A percentile compares a stretch with the other conserved stretches of the same genome.
These are phyloP conservation scores for Xerocomellus dryophilus DNA, from an alignment of 768 basidiomycete species.

Conservation along the genomic window DNA sequence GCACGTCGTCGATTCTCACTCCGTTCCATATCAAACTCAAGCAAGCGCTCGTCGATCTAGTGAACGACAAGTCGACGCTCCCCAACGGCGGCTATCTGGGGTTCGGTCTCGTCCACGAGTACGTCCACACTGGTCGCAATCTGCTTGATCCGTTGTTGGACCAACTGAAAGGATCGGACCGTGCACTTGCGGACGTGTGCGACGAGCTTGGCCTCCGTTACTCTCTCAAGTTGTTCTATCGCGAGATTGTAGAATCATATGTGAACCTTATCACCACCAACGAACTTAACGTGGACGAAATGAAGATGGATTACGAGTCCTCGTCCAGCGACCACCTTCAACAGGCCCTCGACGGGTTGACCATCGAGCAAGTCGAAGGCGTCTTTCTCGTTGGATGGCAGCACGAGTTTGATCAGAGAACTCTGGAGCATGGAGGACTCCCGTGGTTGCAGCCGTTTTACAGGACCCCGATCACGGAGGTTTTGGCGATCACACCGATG, in stretches of 20 bases:
- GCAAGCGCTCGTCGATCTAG: not conserved
- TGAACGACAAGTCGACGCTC: not conserved
- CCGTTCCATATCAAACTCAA: too few relatives aligned
- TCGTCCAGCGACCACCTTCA: fast-evolving
- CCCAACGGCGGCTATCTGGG: conserved; percentile 12
- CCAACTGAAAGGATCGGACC: too few relatives aligned
- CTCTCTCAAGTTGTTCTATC: conserved; percentile 1
- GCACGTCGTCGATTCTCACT: too few relatives aligned
- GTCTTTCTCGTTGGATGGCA: not conserved
- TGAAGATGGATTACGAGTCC: not conserved
- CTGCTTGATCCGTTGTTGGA: not conserved
- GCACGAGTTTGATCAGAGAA: not conserved
- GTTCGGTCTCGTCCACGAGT: conserved; percentile 15
- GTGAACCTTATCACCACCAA: not conserved
- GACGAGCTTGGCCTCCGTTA: conserved; percentile 4
- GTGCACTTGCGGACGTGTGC: conserved; percentile 6
- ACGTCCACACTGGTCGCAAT: conserved; percentile 1
- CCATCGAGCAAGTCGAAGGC: conserved; percentile 3
- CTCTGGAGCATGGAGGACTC: not conserved
- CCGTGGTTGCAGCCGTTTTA: not conserved
- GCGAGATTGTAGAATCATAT: fast-evolving
- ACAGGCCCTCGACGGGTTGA: not conserved
- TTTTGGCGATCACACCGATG: conserved; percentile 13
- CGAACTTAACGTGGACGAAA: not conserved
- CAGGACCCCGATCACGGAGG: conserved; percentile 3